phyloP scores from a whole-genome alignment of 2,329 filamentous ascomycete genomes.

The Fusarium mangiferae region DNA sequence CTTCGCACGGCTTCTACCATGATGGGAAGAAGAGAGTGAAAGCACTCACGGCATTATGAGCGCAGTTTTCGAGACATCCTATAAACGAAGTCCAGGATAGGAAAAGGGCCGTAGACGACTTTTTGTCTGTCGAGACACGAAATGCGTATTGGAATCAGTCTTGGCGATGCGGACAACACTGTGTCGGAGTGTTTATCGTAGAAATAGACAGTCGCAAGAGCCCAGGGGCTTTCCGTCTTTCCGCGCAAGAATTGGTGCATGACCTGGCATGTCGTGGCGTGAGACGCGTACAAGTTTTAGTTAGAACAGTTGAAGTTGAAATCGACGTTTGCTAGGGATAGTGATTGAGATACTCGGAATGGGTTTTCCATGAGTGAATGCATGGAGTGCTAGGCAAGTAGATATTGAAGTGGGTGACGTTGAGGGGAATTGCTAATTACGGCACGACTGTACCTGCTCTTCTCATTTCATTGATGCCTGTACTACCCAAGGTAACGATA shows the following conservation, averaged over 20 bases:
- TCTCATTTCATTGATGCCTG: background rate
- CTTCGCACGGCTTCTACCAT: slow-evolving; percentile 12
- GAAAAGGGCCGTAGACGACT: background rate
- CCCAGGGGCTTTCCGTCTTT: slow-evolving; percentile 29
- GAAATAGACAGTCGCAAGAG: slow-evolving; percentile 14
- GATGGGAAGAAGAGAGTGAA: background rate
- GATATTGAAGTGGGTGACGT: background rate
- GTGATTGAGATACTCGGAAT: background rate
- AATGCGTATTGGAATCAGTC: background rate
- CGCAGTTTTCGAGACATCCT: background rate
- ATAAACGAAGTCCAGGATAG: background rate
- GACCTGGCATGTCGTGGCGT: slow-evolving; percentile 18
- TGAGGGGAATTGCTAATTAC: background rate
- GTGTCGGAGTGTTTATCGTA: slow-evolving; percentile 4
- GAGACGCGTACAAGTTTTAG: slow-evolving; percentile 23
- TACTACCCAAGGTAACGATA: background rate
- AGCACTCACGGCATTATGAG: background rate
- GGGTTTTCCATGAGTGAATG: background rate
- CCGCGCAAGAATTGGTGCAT: slow-evolving; percentile 18
- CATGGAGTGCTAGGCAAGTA: background rate
- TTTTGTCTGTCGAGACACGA: background rate
- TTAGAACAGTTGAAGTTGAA: slow-evolving; percentile 2
- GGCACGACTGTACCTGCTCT: background rate
- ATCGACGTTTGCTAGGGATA: background rate
- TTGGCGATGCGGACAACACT: slow-evolving; percentile 22